Base-by-base conservation (phyloP, 176 grass and related monocot genomes). In the Bothriochloa decipiens region DNA sequence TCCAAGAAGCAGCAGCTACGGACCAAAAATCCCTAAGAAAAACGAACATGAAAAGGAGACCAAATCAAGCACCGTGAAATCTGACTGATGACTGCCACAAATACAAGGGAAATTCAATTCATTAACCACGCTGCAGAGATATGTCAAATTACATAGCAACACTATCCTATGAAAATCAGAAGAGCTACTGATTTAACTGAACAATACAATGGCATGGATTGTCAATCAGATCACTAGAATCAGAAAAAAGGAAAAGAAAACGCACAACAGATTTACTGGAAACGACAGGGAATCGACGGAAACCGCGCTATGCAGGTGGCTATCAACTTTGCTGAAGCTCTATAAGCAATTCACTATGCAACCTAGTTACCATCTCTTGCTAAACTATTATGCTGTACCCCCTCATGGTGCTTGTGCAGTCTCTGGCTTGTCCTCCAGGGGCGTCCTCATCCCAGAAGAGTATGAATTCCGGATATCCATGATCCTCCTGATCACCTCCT, bases 401-500 rank as follows among this genome's bases (percentile, higher is more conserved):
- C 37, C 25, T 90, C 89, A 91, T 43, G 81, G 62, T 10, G 70
- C 84, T 74, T 75, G 52, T n/a, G 76, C 73, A 2, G 84, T 72
- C 39, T 93, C 78, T 22, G 70, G 74, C 47, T 65, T 92, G 49
- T 90, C 89, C 52, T 97, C 92, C 3, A 79, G 81, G n/a, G 93
- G 91, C 8, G 82, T 88, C 29, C 81, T 72, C 8, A 89, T 81
- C 69, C 85, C 93, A 0, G 96, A 82, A 4, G 80, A 94, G 65
- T 87, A 89, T 13, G 87, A 85, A 78, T 68, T 80, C 23, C 87
- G 82, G 82, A 99, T 81, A 9, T 86, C 96, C 37, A 62, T 26
- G 4, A 96, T 96, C 93, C 86, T 91, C 55, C 82, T 87, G 77
- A 94, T 85, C 77, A 96, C 93, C 73, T 96, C 96, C 5, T 99